Evolutionary conservation across 305 asterid genomes (phyloP).

Genomic region (Fraxinus velutina): DNA sequence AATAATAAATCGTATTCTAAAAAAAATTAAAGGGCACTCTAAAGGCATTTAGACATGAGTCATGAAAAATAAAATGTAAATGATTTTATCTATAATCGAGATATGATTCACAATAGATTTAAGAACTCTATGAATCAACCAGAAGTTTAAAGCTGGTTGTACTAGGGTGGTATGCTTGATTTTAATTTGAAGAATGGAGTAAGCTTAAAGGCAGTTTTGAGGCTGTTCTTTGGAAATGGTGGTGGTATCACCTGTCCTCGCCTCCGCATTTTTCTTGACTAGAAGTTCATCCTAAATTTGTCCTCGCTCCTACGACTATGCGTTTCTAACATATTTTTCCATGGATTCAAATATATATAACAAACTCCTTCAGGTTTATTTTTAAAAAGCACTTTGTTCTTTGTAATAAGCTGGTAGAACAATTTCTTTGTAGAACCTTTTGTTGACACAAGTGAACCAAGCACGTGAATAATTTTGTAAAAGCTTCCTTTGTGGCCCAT

Average conservation of each 20-base stretch:
- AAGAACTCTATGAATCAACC: neutral
- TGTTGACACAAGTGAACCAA: neutral
- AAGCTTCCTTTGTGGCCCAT: neutral
- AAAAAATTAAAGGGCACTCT: neutral
- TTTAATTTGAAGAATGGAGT: neutral
- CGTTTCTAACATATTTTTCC: neutral
- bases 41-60: neutral
- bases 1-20: neutral
- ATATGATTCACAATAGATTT: neutral
- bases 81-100: neutral
- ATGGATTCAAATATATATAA: neutral
- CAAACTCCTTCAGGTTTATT: neutral
- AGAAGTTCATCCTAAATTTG: neutral
- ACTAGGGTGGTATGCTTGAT: neutral
- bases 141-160: neutral
- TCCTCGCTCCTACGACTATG: neutral
- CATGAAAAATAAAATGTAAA: neutral
- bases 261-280: neutral
- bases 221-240: neutral
- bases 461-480: conserved; percentile 2
- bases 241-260: neutral
- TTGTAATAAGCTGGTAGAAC: neutral
- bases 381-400: neutral
- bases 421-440: neutral
- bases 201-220: neutral